Evolutionary conservation across 2,329 filamentous ascomycete genomes (phyloP), one percentile per base, ranked within the genome.

Genomic region (Didymella pinodella): DNA sequence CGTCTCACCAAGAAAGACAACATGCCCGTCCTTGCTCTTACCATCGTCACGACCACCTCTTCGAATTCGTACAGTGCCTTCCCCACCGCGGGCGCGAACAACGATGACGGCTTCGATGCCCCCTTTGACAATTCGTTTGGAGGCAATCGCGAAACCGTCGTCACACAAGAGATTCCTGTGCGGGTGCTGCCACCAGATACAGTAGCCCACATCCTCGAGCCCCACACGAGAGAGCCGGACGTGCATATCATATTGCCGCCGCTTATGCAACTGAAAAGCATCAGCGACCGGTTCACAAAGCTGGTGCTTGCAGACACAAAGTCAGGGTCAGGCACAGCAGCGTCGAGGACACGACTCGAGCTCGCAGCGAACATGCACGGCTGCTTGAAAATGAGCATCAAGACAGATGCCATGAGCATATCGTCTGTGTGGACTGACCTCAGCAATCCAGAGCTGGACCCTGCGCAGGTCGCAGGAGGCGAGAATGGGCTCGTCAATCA

Each of bases 151-250:
- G 93, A 97, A 76, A 96, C 95, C 63, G 85, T 96, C 68, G 90
- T 99, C 71, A 97, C 93, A 0, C 95, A 99, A 74, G 93, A 98
- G 77, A 90, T 99, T 38, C 95, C 95, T n/a, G 90, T 98, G 43
- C 89, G 93, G 18, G 93, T 99, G 1, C 85, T 99, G 10, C 88
- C 91, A 57, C 88, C 91, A 2, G 87, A 90, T 51, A 90, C 87
- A 0, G 92, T 98, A n/a, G 91, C 95, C 71, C 90, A 88, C n/a
- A 88, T 98, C 62, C 92, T 96, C 80, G 94, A 99, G 79, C 95
- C 95, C 14, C 88, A 89, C 61, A 92, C 93, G 59, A 89, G 92
- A 59, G 93, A 97, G 68, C 92, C 94, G 38, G 95, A 98, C 71
- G 93, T 97, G 2, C 91, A 98, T 78, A 96, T 99, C 72, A 88